Evolutionary conservation across 176 grass and related monocot species (phyloP), one percentile per base, ranked within the genome.

Genomic region (Musa schizocarpa): DNA sequence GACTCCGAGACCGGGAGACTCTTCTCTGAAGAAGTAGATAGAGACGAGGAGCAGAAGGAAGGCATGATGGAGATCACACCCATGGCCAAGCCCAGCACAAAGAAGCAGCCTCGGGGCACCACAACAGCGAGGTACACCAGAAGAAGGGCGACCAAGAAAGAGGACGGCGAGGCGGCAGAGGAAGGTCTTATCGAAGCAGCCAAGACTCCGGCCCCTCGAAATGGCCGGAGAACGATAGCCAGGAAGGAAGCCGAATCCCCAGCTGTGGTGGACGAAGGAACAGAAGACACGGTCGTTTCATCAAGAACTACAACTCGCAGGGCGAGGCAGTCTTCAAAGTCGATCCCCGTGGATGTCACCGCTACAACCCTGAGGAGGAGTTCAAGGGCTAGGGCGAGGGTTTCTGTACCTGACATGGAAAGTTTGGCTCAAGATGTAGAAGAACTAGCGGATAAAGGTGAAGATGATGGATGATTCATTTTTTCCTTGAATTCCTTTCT

Each of bases 1-100:
- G 82, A 84, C 10, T 83, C 78, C 8, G 89, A 86, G 85, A 81
- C 81, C 71, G 75, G 85, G 34, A 53, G 74, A 75, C 77, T 83
- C 67, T 78, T 87, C 25, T 53, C 80, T 19, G 81, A 88, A 14
- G 67, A 1, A 81, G 79, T 81, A 78, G 68, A 78, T 61, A 61
- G 13, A 8, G 70, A 73, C 11, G 70, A 54, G 19, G 49, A 26
- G 43, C 3, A 54, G 20, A 17, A 49, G 25, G 65, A 68, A 27
- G 66, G 2, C 13, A 16, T 85, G 22, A 66, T 78, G 9, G 76
- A 81, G 69, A 88, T 81, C 43, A 84, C 84, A 0, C 70, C 76
- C 2, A 27, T 85, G 24, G 81, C 71, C 57, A 61, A n/a, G 25
- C 50, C 83, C 13, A 82, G 89, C 57, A 79, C 76, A 23, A 89